Conservation (phyloP, 2,329 filamentous ascomycete genomes). For the Aurifilum marmelostoma region DNA sequence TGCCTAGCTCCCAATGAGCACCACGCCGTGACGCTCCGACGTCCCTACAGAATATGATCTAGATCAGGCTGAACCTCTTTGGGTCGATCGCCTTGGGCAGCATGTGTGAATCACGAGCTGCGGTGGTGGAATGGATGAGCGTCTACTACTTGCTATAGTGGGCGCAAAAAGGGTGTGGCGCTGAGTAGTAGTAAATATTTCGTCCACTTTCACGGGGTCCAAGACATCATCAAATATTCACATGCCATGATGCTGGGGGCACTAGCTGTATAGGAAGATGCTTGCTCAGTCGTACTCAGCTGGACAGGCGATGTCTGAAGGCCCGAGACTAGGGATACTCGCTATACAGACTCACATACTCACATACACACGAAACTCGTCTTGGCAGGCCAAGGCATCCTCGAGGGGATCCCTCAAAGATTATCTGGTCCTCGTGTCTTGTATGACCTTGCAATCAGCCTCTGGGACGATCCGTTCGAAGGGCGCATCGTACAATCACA, state of each 20-base stretch:
- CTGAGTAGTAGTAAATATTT: not conserved
- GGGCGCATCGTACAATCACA: not conserved
- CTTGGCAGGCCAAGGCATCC: not conserved
- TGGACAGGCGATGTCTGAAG: not conserved
- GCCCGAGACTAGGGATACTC: not conserved
- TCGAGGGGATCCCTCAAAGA: not conserved
- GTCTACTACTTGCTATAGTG: too few relatives aligned
- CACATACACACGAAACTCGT: not conserved
- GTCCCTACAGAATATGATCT: not conserved
- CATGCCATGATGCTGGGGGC: not conserved
- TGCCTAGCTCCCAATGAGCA: not conserved
- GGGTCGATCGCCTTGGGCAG: not conserved
- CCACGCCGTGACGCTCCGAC: not conserved
- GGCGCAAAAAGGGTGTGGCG: not conserved
- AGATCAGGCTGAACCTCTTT: not conserved
- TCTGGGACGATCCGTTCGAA: not conserved
- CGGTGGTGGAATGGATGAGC: not conserved
- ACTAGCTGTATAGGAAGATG: not conserved
- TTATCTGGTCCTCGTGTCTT: not conserved
- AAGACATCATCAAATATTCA: not conserved
- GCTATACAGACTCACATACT: not conserved
- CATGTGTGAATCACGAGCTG: not conserved
- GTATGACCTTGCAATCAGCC: not conserved
- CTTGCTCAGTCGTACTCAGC: not conserved
- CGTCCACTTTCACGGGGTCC: not conserved